Evolutionary conservation across 2,329 filamentous ascomycete species (phyloP), one percentile per base, ranked within the genome.

Genomic region (Calycina marina): DNA sequence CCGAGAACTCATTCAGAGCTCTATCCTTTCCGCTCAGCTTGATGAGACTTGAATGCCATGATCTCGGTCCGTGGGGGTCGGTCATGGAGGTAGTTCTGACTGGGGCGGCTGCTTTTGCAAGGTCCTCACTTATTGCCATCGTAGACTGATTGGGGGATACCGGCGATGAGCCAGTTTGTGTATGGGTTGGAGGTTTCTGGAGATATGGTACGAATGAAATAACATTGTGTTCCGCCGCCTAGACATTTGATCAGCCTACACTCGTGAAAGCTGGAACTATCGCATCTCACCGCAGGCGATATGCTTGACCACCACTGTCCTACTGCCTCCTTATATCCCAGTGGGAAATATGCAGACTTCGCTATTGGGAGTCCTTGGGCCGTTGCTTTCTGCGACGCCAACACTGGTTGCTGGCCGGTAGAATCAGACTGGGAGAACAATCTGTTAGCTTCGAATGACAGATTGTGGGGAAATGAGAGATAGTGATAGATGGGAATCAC

Each of bases 271-370:
- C n/a, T n/a, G n/a, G n/a, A n/a, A n/a, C n/a, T n/a, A n/a, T n/a
- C n/a, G n/a, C n/a, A n/a, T n/a, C n/a, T n/a, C n/a, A 75, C 67
- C 12, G 78, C 75, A 3, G 90, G 80, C 1, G 85, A 77, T n/a
- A 90, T 61, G 40, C 74, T 77, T 8, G 76, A 71, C 90, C 90
- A 98, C 85, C 90, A 96, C 66, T 96, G 88, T 45, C 70, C 77
- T 41, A 84, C 83, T 11, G 83, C 88, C 37, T 93, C 85, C 50
- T 86, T 90, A 60, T 93, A 93, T 30, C 85, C 77, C 14, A 96
- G 60, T 2, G 90, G 86, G 44, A 98, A 96, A 55, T 69, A 76
- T 18, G 58, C 47, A 39, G 54, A 25, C 40, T 52, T 43, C 6
- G 11, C 33, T 3, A 22, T n/a, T 4, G 35, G 38, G 28, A 45